phyloP scores from a whole-genome alignment of 768 basidiomycete species.

The Leccinellum albellum region DNA sequence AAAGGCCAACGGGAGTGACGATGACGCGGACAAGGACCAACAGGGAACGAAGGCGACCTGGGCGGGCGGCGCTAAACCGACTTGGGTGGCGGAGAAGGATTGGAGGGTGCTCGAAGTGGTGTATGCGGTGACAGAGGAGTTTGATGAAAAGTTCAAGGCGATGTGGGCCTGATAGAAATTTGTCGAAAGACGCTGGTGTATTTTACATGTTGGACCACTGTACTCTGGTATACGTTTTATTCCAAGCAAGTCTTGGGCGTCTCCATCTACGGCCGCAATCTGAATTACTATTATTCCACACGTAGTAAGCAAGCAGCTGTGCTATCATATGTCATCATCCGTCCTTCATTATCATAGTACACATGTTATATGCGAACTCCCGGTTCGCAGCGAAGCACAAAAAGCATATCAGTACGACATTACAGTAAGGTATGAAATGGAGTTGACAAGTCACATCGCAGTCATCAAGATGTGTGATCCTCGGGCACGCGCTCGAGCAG shows the following conservation, averaged over 20 bases:
- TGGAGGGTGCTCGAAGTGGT: conserved; percentile 57
- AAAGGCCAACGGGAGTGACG: conserved; percentile 10
- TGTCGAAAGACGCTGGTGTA: background rate
- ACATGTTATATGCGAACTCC: no score
- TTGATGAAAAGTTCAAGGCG: conserved; percentile 54
- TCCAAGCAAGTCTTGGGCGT: no score
- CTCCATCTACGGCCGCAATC: no score
- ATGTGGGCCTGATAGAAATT: conserved; percentile 52
- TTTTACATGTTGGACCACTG: background rate
- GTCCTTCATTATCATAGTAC: no score
- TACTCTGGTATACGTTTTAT: background rate
- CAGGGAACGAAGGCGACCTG: background rate
- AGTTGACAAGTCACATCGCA: background rate
- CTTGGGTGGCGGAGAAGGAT: conserved; percentile 41
- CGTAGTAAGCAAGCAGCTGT: no score
- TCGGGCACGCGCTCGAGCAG: background rate
- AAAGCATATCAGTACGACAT: background rate
- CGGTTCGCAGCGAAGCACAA: background rate
- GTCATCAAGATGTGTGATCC: background rate
- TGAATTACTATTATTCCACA: no score
- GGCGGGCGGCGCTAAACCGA: conserved; percentile 26
- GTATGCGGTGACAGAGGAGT: conserved; percentile 41
- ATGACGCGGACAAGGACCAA: background rate
- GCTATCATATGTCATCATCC: no score
- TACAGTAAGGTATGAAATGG: no score